These are phyloP conservation scores for Phytopythium sindhum DNA, from an alignment of 352 stramenopile genomes.

Conservation along the genomic window DNA sequence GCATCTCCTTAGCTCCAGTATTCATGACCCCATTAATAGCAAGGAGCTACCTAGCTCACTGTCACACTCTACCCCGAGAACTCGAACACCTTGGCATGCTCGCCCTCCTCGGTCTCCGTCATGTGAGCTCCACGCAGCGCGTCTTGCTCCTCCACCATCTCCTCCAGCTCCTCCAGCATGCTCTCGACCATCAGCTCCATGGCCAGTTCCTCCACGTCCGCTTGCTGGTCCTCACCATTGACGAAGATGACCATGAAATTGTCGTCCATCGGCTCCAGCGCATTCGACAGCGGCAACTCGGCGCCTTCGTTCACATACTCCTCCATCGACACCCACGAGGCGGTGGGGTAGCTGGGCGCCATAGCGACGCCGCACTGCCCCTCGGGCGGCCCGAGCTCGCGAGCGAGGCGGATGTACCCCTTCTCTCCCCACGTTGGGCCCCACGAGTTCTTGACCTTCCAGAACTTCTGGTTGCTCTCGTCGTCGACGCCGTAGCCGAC, in stretches of 20 bases:
- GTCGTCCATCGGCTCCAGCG: background rate
- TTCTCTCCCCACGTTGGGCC: conserved; percentile 82
- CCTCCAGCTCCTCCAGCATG: conserved; percentile 6
- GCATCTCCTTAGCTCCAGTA: too few species aligned
- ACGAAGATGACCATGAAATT: background rate
- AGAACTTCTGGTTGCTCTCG: conserved; percentile 89
- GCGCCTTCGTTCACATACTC: background rate
- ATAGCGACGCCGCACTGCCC: conserved; percentile 95
- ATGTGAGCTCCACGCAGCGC: background rate
- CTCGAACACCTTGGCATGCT: conserved; percentile 5
- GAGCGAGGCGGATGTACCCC: conserved; percentile 83
- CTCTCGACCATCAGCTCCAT: conserved; percentile 7
- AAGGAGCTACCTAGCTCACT: too few species aligned
- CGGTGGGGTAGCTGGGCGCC: conserved; percentile 71
- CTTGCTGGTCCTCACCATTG: background rate
- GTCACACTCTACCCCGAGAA: background rate
- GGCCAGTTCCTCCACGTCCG: background rate
- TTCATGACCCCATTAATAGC: too few species aligned
- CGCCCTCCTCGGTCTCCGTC: background rate
- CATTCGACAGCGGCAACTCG: background rate
- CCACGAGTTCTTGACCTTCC: conserved; percentile 96
- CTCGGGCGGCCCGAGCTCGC: conserved; percentile 84
- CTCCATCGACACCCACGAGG: conserved; percentile 17
- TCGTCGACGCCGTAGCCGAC: conserved; percentile 87
- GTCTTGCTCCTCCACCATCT: background rate